Evolutionary conservation across 257 asterid species (phyloP).

Genomic region (Linaria vulgaris): DNA sequence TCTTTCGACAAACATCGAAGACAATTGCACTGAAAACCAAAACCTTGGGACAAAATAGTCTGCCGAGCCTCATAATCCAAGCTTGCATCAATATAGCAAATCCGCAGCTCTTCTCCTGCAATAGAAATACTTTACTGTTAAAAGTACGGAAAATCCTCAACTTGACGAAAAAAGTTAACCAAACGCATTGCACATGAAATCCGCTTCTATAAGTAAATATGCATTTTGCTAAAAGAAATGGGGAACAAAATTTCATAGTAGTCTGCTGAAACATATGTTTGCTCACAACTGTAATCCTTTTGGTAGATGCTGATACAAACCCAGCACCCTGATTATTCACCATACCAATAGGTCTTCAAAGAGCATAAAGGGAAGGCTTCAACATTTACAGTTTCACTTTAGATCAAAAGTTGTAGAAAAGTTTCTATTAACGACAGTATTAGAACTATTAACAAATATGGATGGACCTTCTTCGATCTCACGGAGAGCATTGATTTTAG

Average conservation of each 20-base stretch:
- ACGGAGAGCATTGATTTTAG: slow-evolving; percentile 65
- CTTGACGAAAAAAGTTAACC: background rate
- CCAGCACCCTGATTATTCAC: no score
- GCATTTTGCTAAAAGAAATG: background rate
- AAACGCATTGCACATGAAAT: background rate
- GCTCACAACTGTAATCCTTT: no score
- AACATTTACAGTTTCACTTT: background rate
- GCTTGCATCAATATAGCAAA: slow-evolving; percentile 86
- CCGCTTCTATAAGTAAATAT: background rate
- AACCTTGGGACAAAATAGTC: slow-evolving; percentile 55
- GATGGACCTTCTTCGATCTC: slow-evolving; percentile 67
- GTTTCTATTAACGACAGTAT: background rate
- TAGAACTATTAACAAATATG: slow-evolving; percentile 17
- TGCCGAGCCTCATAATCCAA: slow-evolving; percentile 75
- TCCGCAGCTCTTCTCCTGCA: slow-evolving; percentile 79
- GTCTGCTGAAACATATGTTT: no score
- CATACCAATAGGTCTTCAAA: no score
- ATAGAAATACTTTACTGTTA: slow-evolving; percentile 14
- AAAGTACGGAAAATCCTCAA: background rate
- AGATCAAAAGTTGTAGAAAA: slow-evolving; percentile 6
- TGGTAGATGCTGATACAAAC: no score
- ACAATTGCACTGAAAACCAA: slow-evolving; percentile 77
- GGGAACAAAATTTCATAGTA: no score
- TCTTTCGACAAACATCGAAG: slow-evolving; percentile 64
- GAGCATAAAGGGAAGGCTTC: background rate